Evolutionary conservation across 23 red algal species (phyloP).

Genomic region (Cyanidiococcus yangmingshanensis): DNA sequence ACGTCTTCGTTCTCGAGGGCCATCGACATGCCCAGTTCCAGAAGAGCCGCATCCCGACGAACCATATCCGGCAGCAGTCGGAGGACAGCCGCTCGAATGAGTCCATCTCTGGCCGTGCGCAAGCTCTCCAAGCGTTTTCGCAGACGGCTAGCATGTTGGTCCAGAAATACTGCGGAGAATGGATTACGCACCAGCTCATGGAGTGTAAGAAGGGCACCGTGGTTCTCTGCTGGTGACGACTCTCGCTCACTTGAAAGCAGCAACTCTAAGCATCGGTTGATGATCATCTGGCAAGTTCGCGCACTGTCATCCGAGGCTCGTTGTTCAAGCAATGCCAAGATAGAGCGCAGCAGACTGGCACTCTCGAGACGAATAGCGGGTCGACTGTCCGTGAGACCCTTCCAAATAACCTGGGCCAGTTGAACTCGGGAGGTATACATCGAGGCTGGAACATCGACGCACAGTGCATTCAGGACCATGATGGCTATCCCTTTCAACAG

Average conservation of each 20-base stretch:
- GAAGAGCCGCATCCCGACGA: neutral
- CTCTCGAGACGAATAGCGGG: constrained; percentile 26
- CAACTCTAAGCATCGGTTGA: neutral
- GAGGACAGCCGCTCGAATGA: constrained; percentile 41
- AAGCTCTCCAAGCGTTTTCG: constrained; percentile 39
- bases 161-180: constrained; percentile 27
- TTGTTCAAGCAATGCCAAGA: constrained; percentile 8
- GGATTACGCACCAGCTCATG: constrained; percentile 32
- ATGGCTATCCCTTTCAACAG: constrained; percentile 20
- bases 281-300: neutral
- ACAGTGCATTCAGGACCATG: constrained; percentile 32
- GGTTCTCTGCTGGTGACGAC: constrained; percentile 16
- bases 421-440: constrained; percentile 6
- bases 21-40: constrained; percentile 13
- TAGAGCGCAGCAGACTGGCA: constrained; percentile 17
- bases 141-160: constrained; percentile 18
- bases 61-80: neutral
- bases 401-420: constrained; percentile 11
- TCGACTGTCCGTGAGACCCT: constrained; percentile 18
- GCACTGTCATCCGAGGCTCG: constrained; percentile 11
- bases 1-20: constrained; percentile 26
- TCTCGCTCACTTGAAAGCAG: neutral
- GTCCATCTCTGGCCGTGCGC: constrained; percentile 21
- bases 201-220: constrained; percentile 44
- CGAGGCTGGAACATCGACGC: neutral